Base-by-base conservation (phyloP, 2,329 filamentous ascomycete genomes). In the Apiospora aurea region DNA sequence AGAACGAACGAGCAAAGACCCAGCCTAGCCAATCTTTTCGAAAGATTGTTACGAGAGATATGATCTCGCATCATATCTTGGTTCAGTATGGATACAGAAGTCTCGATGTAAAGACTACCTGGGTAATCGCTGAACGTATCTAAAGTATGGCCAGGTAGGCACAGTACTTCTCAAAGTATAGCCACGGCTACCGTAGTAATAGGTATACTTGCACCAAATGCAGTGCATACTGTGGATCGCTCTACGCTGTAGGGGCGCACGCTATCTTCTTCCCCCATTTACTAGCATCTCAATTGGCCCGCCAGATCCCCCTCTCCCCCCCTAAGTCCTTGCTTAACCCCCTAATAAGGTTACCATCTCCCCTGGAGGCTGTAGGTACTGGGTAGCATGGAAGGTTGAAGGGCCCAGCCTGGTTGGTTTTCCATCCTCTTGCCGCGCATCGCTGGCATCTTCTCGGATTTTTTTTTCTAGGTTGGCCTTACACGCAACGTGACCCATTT, bases 281-380 rank as follows among this genome's bases (percentile, higher is more conserved):
- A 24, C 57, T 64, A 41, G 57, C 57, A 64, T 64, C 57, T 41
- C 57, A 64, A 64, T 64, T 64, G 57, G 57, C 57, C 57, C 57
- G 57, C 57, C 57, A 64, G 57, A 18, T 41, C 18, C 57, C 57
- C 57, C 57, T 41, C 57, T 41, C 13, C 34, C 18, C 57, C 34
- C 34, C 29, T 38, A 38, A 61, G 34, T 64, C 8, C 51, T 34
- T 24, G 24, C 51, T 8, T 8, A 57, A 38, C 7, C 34, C 34
- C 57, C 57, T 41, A 64, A 41, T 64, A 41, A 61, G 53, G 53
- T 61, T 61, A 61, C 53, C 21, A 41, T 41, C 29, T 61, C 53
- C 29, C 53, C 29, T 26, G 46, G 46, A 49, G 21, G 46, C 53
- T 61, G 53, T 43, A 43, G 13, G 10, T 57, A 34, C 26, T 43